These are phyloP conservation scores for Ramaria sp. DNA, from an alignment of 768 basidiomycete genomes.

Conservation along the genomic window DNA sequence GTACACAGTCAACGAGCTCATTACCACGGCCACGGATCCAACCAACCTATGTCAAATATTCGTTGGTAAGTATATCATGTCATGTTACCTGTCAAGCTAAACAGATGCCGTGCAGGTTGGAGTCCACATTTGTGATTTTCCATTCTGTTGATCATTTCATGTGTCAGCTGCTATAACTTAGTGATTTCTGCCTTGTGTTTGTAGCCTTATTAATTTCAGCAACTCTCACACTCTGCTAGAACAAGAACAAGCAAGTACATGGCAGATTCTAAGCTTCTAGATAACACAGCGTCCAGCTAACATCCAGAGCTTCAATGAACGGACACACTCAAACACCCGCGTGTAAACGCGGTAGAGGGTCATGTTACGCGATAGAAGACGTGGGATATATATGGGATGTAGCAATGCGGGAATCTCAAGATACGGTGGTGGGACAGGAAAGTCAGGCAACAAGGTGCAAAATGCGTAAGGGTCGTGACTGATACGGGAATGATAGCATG, in stretches of 20 bases:
- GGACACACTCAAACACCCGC: neutral
- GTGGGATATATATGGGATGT: neutral
- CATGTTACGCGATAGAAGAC: neutral
- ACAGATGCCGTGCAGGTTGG: neutral
- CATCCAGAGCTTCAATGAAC: neutral
- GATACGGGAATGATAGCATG: neutral
- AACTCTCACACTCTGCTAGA: neutral
- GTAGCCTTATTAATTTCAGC: no score
- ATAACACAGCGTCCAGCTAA: neutral
- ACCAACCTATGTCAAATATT: slow-evolving; percentile 74
- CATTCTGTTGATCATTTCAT: neutral
- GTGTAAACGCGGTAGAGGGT: neutral
- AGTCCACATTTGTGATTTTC: neutral
- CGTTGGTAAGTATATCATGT: slow-evolving; percentile 35
- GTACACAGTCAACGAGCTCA: slow-evolving; percentile 87
- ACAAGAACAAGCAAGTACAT: no score
- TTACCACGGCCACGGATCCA: slow-evolving; percentile 76
- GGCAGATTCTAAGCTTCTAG: neutral
- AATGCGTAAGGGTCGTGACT: neutral
- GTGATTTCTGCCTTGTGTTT: no score
- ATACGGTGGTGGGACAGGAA: neutral
- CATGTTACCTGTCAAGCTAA: neutral
- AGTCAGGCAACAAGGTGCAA: neutral
- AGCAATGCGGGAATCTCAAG: neutral
- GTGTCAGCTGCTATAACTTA: no score